Conservation (phyloP, 129 eudicot genomes). For the Artemisia annua region DNA sequence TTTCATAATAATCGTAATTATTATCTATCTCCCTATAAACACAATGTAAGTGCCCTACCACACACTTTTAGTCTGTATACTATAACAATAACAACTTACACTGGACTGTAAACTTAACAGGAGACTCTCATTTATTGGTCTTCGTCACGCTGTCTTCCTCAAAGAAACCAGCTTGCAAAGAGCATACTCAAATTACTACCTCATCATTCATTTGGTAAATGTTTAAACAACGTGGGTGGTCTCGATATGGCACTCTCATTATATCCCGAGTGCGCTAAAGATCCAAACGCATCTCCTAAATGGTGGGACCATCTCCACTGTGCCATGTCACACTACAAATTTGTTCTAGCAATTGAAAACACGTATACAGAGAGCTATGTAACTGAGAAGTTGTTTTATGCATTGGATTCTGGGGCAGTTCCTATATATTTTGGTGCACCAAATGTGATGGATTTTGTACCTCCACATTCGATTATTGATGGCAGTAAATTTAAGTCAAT, state of each 20-base stretch:
- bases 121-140: constrained; percentile 97
- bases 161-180: constrained; percentile 82
- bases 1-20: constrained; percentile 94
- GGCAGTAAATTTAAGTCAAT: constrained; percentile 69
- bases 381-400: constrained; percentile 91
- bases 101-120: constrained; percentile 39
- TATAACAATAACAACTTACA: neutral
- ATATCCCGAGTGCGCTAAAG: constrained; percentile 82
- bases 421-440: constrained; percentile 98
- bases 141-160: constrained; percentile 91
- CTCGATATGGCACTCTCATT: constrained; percentile 78
- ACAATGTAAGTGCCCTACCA: constrained; percentile 54
- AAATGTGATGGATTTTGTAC: constrained; percentile 92
- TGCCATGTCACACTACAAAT: constrained; percentile 70
- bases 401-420: constrained; percentile 84
- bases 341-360: constrained; percentile 74
- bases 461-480: constrained; percentile 92
- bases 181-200: constrained; percentile 63
- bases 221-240: constrained; percentile 94
- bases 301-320: constrained; percentile 99
- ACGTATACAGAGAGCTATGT: constrained; percentile 85
- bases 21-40: constrained; percentile 62
- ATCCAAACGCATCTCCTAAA: constrained; percentile 54
- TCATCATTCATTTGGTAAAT: constrained; percentile 92
- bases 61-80: constrained; percentile 11